Conservation (phyloP, 768 basidiomycete species). For the Psilocybe cyanescens region DNA sequence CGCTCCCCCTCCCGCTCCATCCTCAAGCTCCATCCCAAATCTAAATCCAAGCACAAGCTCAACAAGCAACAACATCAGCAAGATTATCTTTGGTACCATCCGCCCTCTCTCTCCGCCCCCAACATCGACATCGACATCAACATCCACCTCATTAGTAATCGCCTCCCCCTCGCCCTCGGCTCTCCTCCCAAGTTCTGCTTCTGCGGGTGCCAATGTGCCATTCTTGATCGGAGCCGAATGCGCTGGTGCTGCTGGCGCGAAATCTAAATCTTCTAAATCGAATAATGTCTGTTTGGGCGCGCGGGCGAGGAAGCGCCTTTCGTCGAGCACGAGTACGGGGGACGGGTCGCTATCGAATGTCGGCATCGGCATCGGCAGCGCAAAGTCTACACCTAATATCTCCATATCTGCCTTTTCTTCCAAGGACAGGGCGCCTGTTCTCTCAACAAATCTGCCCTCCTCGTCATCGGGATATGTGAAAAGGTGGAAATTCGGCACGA, state of each 20-base stretch:
- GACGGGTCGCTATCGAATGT: not conserved
- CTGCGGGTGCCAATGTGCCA: not conserved
- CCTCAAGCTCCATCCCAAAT: not conserved
- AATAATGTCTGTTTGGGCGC: not conserved
- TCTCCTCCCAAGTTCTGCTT: not conserved
- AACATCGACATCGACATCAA: not conserved
- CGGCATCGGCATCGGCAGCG: not conserved
- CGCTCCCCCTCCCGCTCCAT: too few relatives aligned
- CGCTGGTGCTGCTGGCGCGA: not conserved
- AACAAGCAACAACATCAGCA: not conserved
- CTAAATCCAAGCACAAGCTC: not conserved
- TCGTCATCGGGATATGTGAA: not conserved
- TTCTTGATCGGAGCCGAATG: not conserved
- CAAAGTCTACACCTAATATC: too few relatives aligned
- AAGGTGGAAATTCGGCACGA: constrained; percentile 27
- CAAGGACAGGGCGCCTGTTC: too few relatives aligned
- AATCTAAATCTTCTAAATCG: not conserved
- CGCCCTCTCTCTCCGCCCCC: not conserved
- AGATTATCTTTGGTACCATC: not conserved
- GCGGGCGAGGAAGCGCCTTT: not conserved
- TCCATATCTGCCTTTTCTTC: too few relatives aligned
- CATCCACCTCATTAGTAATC: not conserved
- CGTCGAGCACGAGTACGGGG: not conserved
- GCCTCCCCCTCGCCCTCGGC: not conserved
- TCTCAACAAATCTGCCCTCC: not conserved